These are phyloP conservation scores for Cylindrodendrum hubeiense DNA, from an alignment of 2,329 filamentous ascomycete genomes.

Conservation along the genomic window DNA sequence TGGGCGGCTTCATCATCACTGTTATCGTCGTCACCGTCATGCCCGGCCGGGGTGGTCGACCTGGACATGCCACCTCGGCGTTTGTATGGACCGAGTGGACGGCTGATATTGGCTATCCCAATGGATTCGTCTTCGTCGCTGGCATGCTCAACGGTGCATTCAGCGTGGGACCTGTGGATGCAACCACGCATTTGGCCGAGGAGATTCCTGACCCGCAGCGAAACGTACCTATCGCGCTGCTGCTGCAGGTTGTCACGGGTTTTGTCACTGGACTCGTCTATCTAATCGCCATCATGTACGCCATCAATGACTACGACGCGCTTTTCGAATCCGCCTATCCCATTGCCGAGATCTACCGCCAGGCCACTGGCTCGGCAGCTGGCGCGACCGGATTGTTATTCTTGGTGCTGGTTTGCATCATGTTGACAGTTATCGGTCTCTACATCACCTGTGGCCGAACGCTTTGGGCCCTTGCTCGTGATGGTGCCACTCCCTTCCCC, in stretches of 20 bases:
- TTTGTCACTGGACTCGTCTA: slow-evolving; percentile 67
- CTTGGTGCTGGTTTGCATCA: slow-evolving; percentile 55
- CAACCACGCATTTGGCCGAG: slow-evolving; percentile 73
- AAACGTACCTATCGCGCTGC: slow-evolving; percentile 67
- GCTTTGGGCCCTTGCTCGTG: slow-evolving; percentile 56
- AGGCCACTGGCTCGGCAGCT: slow-evolving; percentile 64
- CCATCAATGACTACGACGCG: slow-evolving; percentile 68
- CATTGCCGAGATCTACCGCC: slow-evolving; percentile 74
- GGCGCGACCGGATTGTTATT: slow-evolving; percentile 64
- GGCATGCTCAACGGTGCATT: slow-evolving; percentile 75
- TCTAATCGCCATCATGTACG: slow-evolving; percentile 67
- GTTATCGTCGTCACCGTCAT: slow-evolving; percentile 68
- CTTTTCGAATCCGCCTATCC: slow-evolving; percentile 67
- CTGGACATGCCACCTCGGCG: slow-evolving; percentile 46
- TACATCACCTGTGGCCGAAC: slow-evolving; percentile 55
- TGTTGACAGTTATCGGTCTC: slow-evolving; percentile 50
- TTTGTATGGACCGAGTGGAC: slow-evolving; percentile 58
- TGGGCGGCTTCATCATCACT: slow-evolving; percentile 67
- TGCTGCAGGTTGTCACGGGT: slow-evolving; percentile 62
- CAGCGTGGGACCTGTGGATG: slow-evolving; percentile 75
- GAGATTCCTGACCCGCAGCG: slow-evolving; percentile 67
- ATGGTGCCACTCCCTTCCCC: slow-evolving; percentile 53
- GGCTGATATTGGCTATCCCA: slow-evolving; percentile 54
- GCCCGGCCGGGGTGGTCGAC: slow-evolving; percentile 49
- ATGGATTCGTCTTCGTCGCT: slow-evolving; percentile 56